Percentiles rank a stretch among this genome's conserved stretches.
phyloP scores from a whole-genome alignment of 306 rosid genomes.

The Cicer arietinum region DNA sequence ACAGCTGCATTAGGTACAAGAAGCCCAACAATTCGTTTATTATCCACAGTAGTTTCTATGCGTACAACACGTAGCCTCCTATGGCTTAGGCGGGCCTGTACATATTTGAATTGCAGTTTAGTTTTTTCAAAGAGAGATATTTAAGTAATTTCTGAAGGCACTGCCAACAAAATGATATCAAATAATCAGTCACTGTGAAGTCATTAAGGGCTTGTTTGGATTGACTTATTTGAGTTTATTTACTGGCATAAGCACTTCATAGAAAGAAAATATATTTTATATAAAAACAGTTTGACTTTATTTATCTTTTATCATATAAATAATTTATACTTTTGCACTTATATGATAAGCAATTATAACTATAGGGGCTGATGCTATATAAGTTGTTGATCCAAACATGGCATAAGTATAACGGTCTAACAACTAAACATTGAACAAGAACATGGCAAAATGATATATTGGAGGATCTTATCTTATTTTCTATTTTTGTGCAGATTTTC shows the following conservation, averaged over 20 bases:
- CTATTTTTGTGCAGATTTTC: too few relatives aligned
- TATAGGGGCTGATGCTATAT: too few relatives aligned
- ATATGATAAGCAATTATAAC: too few relatives aligned
- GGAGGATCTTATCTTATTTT: too few relatives aligned
- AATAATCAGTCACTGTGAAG: constrained; percentile 14
- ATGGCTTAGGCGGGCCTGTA: constrained; percentile 88
- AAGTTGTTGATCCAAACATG: too few relatives aligned
- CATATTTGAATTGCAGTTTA: constrained; percentile 39
- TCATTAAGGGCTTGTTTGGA: not conserved
- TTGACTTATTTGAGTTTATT: too few relatives aligned
- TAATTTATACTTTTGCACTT: too few relatives aligned
- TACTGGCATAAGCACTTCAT: too few relatives aligned
- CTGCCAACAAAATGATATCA: constrained; percentile 11
- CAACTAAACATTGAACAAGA: not conserved
- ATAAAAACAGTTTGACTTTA: too few relatives aligned
- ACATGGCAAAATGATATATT: too few relatives aligned
- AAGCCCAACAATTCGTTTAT: constrained; percentile 85
- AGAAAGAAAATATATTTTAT: too few relatives aligned
- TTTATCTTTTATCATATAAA: too few relatives aligned
- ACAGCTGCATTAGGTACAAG: constrained; percentile 95
- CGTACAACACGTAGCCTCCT: constrained; percentile 94
- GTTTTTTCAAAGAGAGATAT: constrained; percentile 11
- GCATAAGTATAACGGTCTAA: constrained; percentile 13
- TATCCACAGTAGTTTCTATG: constrained; percentile 82
- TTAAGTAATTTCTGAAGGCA: constrained; percentile 16